Conservation (phyloP, 2,329 filamentous ascomycete genomes). For the Neofusicoccum cordaticola region DNA sequence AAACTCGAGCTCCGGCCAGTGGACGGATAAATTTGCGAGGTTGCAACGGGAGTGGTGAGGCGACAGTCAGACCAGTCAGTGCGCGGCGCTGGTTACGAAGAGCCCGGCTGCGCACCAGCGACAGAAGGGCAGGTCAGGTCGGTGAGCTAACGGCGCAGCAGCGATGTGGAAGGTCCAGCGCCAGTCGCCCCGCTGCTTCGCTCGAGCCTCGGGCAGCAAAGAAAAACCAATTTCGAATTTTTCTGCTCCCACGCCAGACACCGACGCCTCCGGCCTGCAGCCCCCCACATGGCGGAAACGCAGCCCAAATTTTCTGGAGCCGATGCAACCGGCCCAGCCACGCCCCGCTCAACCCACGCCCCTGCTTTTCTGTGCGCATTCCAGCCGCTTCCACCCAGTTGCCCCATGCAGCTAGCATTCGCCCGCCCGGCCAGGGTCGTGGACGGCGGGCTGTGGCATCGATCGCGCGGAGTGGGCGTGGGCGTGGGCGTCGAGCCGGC, state of each 20-base stretch:
- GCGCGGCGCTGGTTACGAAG: not conserved
- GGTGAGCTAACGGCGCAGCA: not conserved
- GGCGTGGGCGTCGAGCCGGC: not conserved
- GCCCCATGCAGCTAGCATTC: not conserved
- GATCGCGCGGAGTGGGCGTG: not conserved
- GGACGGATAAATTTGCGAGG: not conserved
- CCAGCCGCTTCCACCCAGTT: constrained; percentile 4
- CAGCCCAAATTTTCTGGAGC: not conserved
- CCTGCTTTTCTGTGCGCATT: not conserved
- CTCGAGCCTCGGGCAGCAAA: constrained; percentile 11
- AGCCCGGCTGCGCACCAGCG: not conserved
- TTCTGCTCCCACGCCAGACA: not conserved
- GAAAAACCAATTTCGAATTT: constrained; percentile 1
- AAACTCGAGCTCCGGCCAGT: not conserved
- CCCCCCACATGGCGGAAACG: not conserved
- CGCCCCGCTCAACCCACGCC: constrained; percentile 4
- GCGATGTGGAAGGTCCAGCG: not conserved
- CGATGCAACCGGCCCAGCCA: constrained; percentile 4
- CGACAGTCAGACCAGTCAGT: not conserved
- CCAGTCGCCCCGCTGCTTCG: not conserved
- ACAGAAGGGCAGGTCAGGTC: constrained; percentile 3
- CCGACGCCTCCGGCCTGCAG: not conserved
- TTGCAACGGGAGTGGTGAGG: not conserved
- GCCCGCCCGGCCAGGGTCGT: not conserved
- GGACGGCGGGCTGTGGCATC: not conserved